Evolutionary conservation across 2,329 filamentous ascomycete genomes (phyloP).

Genomic region (Ustilaginoidea virens): DNA sequence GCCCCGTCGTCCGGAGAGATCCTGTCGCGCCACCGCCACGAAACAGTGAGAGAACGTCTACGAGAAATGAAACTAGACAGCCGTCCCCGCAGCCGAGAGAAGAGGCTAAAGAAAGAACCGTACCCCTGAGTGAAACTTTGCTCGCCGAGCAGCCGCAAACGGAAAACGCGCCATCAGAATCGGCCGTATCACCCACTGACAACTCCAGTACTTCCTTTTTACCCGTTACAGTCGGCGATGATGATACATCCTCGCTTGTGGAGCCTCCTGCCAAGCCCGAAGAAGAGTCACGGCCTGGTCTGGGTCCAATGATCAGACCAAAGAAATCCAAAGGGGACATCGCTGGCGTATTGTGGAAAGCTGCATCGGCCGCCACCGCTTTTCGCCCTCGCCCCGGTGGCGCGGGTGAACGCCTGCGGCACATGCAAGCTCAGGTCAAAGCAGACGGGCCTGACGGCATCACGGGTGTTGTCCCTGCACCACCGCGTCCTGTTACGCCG

Average conservation of each 20-base stretch:
- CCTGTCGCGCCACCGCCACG: conserved; percentile 32
- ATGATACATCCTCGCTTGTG: conserved; percentile 9
- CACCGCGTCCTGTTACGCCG: conserved; percentile 30
- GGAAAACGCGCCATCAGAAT: conserved; percentile 5
- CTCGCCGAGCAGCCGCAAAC: conserved; percentile 5
- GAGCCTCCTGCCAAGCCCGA: conserved; percentile 9
- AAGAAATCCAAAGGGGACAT: conserved; percentile 60
- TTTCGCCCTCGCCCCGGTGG: conserved; percentile 86
- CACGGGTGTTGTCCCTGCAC: conserved; percentile 72
- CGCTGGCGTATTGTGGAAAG: conserved; percentile 64
- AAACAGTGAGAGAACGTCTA: conserved; percentile 31
- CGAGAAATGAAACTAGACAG: conserved; percentile 25
- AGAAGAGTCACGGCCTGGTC: conserved; percentile 48
- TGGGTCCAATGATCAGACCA: conserved; percentile 82
- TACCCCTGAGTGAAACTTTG: conserved; percentile 11
- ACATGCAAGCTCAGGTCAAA: conserved; percentile 41
- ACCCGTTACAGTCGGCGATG: conserved; percentile 12
- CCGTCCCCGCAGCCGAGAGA: not conserved
- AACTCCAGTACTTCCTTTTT: conserved; percentile 10
- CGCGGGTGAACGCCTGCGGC: conserved; percentile 63
- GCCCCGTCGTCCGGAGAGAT: conserved; percentile 29
- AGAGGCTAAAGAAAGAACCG: conserved; percentile 12
- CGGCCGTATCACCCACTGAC: conserved; percentile 4
- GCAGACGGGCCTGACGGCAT: conserved; percentile 72
- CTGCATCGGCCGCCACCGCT: conserved; percentile 34